phyloP scores from a whole-genome alignment of 441 rosid species.

The Geranium incanum region DNA sequence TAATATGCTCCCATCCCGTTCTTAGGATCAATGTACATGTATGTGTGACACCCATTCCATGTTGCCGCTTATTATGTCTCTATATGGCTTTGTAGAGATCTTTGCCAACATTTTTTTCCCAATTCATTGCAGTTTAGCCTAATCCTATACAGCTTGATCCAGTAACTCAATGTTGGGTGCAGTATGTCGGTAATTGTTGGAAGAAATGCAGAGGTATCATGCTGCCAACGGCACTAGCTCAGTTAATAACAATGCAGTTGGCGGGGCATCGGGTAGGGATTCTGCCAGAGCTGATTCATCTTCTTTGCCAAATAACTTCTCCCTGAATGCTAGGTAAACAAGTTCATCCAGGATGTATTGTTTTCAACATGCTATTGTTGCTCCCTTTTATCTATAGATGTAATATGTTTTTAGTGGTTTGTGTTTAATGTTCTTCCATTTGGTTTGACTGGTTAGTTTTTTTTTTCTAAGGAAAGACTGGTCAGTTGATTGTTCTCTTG shows the following conservation, averaged over 20 bases:
- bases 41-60: background rate
- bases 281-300: slow-evolving; percentile 67
- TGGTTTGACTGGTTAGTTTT: background rate
- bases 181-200: slow-evolving; percentile 81
- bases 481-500: background rate
- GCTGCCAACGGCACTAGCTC: slow-evolving; percentile 81
- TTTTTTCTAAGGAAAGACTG: background rate
- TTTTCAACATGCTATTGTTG: background rate
- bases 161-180: slow-evolving; percentile 60
- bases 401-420: background rate
- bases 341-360: slow-evolving; percentile 10
- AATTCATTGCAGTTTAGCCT: slow-evolving; percentile 32
- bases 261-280: slow-evolving; percentile 80
- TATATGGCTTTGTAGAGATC: slow-evolving; percentile 12
- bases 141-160: slow-evolving; percentile 26
- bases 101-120: slow-evolving; percentile 9
- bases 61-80: background rate
- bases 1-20: slow-evolving; percentile 8
- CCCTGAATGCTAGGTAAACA: slow-evolving; percentile 69
- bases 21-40: slow-evolving; percentile 1
- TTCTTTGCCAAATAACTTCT: slow-evolving; percentile 46
- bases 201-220: slow-evolving; percentile 99
- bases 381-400: background rate
- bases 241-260: slow-evolving; percentile 71
- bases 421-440: background rate